These are phyloP conservation scores for Fusarium subtropicale DNA, from an alignment of 2,329 filamentous ascomycete genomes.

Conservation along the genomic window DNA sequence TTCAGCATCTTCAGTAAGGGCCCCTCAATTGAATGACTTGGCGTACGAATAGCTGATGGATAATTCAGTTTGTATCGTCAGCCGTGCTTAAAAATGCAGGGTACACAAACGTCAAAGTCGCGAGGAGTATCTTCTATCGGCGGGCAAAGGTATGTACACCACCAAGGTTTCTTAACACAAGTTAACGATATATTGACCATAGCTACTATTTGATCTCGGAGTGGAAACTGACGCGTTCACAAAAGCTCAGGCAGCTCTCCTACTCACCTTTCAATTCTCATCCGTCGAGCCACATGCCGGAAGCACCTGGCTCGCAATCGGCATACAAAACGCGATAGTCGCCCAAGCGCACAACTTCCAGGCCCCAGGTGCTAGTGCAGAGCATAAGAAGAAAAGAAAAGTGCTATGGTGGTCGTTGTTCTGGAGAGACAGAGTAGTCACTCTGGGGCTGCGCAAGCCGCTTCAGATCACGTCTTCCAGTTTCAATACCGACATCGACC, in stretches of 20 bases:
- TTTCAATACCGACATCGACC: slow-evolving; percentile 5
- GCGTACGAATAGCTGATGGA: neutral
- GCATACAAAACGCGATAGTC: slow-evolving; percentile 31
- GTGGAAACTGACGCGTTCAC: slow-evolving; percentile 28
- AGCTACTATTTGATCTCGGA: slow-evolving; percentile 33
- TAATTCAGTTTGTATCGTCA: slow-evolving; percentile 21
- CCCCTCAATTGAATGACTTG: neutral
- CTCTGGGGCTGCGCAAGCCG: slow-evolving; percentile 6
- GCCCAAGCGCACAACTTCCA: slow-evolving; percentile 33
- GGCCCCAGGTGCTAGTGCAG: neutral
- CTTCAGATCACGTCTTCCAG: slow-evolving; percentile 17
- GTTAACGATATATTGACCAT: too few species aligned
- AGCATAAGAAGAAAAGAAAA: slow-evolving; percentile 10
- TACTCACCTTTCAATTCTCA: slow-evolving; percentile 36
- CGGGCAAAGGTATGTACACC: slow-evolving; percentile 15
- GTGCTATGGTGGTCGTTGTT: slow-evolving; percentile 31
- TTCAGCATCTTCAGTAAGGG: slow-evolving; percentile 28
- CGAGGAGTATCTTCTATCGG: slow-evolving; percentile 35
- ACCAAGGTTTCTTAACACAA: neutral
- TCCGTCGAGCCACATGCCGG: slow-evolving; percentile 33
- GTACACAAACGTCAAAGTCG: slow-evolving; percentile 29
- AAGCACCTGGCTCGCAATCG: slow-evolving; percentile 33
- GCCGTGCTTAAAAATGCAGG: slow-evolving; percentile 37
- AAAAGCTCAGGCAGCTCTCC: slow-evolving; percentile 26
- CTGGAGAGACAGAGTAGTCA: slow-evolving; percentile 22